phyloP scores from a whole-genome alignment of 208 protist species.

The Acanthamoeba lenticulata region DNA sequence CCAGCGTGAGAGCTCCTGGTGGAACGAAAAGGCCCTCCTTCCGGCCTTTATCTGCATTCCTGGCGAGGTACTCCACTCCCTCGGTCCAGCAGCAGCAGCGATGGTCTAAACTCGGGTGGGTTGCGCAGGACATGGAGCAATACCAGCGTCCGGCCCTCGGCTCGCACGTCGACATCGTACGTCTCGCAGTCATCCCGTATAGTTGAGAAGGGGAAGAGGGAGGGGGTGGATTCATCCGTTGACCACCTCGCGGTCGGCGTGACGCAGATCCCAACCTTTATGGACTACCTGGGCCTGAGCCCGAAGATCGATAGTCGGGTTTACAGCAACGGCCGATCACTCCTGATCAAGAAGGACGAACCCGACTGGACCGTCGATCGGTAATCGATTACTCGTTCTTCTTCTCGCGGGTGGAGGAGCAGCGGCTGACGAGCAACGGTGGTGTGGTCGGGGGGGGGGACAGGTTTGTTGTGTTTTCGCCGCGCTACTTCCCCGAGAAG shows the following conservation, averaged over 20 bases:
- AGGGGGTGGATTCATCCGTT: no score
- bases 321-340: conserved; percentile 30
- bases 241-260: no score
- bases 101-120: background rate
- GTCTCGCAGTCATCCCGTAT: background rate
- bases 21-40: conserved; percentile 40
- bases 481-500: conserved; percentile 64
- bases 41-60: background rate
- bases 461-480: background rate
- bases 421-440: background rate
- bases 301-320: background rate
- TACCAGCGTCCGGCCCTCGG: background rate
- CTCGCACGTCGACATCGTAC: conserved; percentile 14
- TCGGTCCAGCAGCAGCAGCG: background rate
- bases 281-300: conserved; percentile 6
- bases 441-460: background rate
- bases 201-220: no score
- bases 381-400: background rate
- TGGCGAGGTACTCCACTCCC: background rate
- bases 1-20: conserved; percentile 50
- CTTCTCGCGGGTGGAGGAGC: background rate
- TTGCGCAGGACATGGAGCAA: background rate
- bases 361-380: background rate
- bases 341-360: conserved; percentile 38
- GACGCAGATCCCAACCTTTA: conserved; percentile 14